Evolutionary conservation across 2,329 filamentous ascomycete genomes (phyloP).

Genomic region (Aspergillus oerlinghausenensis): DNA sequence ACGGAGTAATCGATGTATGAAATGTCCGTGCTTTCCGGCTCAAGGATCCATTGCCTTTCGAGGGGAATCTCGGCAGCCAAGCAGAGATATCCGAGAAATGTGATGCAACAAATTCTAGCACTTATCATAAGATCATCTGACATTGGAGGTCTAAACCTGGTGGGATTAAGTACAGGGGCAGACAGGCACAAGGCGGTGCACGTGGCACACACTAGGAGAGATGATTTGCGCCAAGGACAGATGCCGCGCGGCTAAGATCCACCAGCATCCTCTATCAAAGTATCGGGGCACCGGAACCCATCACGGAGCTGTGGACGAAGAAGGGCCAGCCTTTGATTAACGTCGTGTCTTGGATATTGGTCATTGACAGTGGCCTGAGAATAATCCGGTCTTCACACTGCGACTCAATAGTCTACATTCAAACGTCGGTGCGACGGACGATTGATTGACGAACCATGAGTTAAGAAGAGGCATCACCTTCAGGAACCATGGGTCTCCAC

Average conservation of each 20-base stretch:
- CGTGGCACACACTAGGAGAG: conserved; percentile 8
- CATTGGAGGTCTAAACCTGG: neutral
- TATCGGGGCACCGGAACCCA: neutral
- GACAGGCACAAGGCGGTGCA: neutral
- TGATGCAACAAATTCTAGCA: neutral
- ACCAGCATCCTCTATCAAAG: neutral
- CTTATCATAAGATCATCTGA: neutral
- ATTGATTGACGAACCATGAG: neutral
- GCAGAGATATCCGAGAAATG: neutral
- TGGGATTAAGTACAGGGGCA: neutral
- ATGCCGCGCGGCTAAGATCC: neutral
- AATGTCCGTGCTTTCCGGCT: neutral
- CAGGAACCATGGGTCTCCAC: neutral
- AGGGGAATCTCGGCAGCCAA: neutral
- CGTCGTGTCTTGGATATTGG: neutral
- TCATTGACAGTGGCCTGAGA: neutral
- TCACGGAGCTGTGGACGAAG: neutral
- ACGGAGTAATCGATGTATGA: neutral
- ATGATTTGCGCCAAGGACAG: conserved; percentile 10
- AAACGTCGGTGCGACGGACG: neutral
- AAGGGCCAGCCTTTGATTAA: neutral
- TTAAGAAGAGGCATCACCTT: neutral
- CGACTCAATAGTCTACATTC: neutral
- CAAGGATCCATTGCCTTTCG: neutral
- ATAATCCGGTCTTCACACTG: neutral